Evolutionary conservation across 2,329 filamentous ascomycete species (phyloP), one percentile per base, ranked within the genome.

Genomic region (Ceratocystis huliohia): DNA sequence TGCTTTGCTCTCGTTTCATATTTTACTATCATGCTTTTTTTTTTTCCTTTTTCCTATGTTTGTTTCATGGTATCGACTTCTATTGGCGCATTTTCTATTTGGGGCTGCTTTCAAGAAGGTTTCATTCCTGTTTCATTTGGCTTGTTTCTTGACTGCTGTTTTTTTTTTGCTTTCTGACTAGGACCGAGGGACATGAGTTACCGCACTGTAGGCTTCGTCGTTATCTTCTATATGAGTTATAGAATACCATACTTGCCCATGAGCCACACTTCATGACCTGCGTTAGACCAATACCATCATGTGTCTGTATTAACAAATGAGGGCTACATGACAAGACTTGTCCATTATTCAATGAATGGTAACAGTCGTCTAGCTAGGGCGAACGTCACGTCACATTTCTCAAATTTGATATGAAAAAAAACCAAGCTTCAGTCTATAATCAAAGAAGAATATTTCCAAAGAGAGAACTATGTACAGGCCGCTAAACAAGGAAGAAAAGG

Each of bases 361-460:
- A 25, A 10, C 48, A 50, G 30, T n/a, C 46, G 8, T 50, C 5
- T 20, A 13, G 2, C 53, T 28, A 17, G 8, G 13, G 3, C 37
- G 0, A 57, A 30, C 10, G 25, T 56, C 22, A 13, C 22, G 25
- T 20, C 46, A n/a, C 46, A 8, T 48, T 20, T 20, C n/a, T 10
- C 8, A 10, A 7, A 22, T 20, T 48, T 3, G 2, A n/a, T 22
- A 5, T 48, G 8, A 6, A 59, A 10, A 7, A 20, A 1, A n/a
- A 20, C n/a, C 56, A 59, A 37, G 56, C 56, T 37, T 41, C 28
- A n/a, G 56, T 59, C 56, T 59, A 59, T 59, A 8, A 59, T 59
- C 56, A 59, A 37, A 59, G 30, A 37, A 59, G n/a, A 37, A 59
- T 15, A 50, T 25, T 13, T 53, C 48, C 8, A 59, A 33, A 59